Base-by-base conservation (phyloP, 1,284 basidiomycete genomes). In the Agaricales sp. region DNA sequence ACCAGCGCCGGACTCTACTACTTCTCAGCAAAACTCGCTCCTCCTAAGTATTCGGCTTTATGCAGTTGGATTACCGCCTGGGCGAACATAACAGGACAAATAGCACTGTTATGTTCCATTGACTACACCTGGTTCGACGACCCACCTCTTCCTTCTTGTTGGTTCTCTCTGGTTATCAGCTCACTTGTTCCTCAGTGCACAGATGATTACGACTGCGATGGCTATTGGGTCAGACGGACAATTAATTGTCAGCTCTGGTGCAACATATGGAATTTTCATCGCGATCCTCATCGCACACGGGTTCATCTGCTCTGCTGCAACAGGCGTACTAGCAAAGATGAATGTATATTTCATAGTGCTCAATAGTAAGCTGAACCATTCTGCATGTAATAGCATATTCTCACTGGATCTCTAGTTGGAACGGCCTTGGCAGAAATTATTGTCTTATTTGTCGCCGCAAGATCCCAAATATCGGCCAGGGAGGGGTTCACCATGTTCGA, bases 41-140 rank as follows among this genome's bases (percentile, higher is more conserved):
- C 81, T 2, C 67, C 69, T 14, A 66, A 67, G 54, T 76, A 78
- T 52, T 68, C 78, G 3, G 70, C 80, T 2, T 61, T 86, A 25
- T 79, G 80, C 1, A 81, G 80, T 56, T 86, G 84, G 83, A 77
- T 87, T 45, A 86, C 82, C n/a, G 73, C 74, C 1, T 81, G 78
- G 79, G 77, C 77, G 6, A 81, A 79, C 53, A 67, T 79, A 39
- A 77, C 73, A 2, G 74, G 77, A n/a, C 76, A 77, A 58, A 63
- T 77, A 11, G 73, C 80, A 1, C 71, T 84, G 6, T 78, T 86
- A 25, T 83, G 80, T 56, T 84, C 81, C 3, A 86, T 87, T 49
- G 83, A 86, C 59, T 87, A 79, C 53, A 83, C 82, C 18, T 80
- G 80, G 30, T 35, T n/a, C 8, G 30, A 11, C 30, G n/a, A n/a